Evolutionary conservation across 768 basidiomycete species (phyloP).

Genomic region (Clavaria fumosa): DNA sequence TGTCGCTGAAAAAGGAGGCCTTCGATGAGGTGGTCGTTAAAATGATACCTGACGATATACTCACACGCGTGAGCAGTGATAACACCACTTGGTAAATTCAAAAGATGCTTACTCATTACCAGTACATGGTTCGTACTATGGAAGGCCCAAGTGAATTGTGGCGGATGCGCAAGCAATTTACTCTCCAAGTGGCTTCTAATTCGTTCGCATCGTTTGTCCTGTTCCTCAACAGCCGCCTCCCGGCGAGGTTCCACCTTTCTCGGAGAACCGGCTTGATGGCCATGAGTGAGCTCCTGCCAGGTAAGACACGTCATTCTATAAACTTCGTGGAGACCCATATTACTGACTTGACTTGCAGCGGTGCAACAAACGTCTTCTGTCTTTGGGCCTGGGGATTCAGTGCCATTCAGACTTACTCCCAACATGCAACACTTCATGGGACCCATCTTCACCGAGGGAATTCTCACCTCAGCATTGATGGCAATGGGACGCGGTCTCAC

Average conservation of each 20-base stretch:
- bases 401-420: conserved; percentile 95
- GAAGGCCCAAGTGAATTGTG: conserved; percentile 71
- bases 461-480: conserved; percentile 76
- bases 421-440: conserved; percentile 92
- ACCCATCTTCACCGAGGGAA: conserved; percentile 76
- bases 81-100: neutral
- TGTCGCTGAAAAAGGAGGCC: conserved; percentile 65
- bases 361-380: conserved; percentile 33
- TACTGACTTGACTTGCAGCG: no score
- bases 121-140: conserved; percentile 93
- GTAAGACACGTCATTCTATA: conserved; percentile 22
- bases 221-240: conserved; percentile 69
- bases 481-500: conserved; percentile 84
- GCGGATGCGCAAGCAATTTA: conserved; percentile 96
- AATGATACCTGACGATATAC: conserved; percentile 77
- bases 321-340: conserved; percentile 1
- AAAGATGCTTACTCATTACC: conserved; percentile 1
- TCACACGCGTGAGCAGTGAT: conserved; percentile 49
- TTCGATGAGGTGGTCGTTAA: conserved; percentile 80
- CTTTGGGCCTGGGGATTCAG: conserved; percentile 69
- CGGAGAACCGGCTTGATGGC: conserved; percentile 80
- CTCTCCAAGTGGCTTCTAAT: conserved; percentile 71
- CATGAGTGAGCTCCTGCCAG: conserved; percentile 86
- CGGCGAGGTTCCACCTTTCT: conserved; percentile 76
- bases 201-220: conserved; percentile 89